Conservation (phyloP, 176 grass and related monocot species). For the Cenchrus purpureus region DNA sequence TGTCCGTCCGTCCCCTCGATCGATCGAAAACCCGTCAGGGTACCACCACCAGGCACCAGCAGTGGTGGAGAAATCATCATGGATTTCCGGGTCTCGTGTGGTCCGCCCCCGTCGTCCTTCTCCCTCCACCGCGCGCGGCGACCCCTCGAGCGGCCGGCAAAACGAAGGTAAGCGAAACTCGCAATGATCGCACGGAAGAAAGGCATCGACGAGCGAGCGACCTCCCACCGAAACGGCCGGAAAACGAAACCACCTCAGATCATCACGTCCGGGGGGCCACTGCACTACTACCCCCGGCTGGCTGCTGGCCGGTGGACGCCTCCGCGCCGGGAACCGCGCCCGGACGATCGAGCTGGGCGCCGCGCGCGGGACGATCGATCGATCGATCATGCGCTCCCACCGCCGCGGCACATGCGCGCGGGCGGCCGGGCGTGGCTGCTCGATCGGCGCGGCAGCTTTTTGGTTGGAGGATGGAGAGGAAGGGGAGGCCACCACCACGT, state of each 20-base stretch:
- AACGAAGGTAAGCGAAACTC: constrained; percentile 4
- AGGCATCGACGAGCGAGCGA: neutral
- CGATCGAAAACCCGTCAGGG: neutral
- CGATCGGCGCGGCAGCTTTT: constrained; percentile 42
- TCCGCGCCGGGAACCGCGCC: neutral
- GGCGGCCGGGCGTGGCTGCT: neutral
- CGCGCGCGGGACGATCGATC: neutral
- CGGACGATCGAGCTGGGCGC: neutral
- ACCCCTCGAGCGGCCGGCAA: neutral
- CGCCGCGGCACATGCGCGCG: neutral
- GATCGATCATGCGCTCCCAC: constrained; percentile 13
- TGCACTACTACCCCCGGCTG: neutral
- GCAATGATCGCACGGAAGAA: constrained; percentile 47
- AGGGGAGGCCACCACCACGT: neutral
- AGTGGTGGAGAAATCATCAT: constrained; percentile 22
- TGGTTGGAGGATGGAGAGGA: too few relatives aligned
- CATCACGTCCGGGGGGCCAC: neutral
- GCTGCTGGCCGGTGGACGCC: neutral
- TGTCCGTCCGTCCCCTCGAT: too few relatives aligned
- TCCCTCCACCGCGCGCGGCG: neutral
- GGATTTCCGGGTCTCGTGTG: constrained; percentile 27
- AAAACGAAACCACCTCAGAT: neutral
- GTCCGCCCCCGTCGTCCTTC: neutral
- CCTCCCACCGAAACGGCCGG: neutral
- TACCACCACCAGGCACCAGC: neutral